A percentile compares a stretch with the other conserved stretches of the same genome.
These are phyloP conservation scores for Dentipellis sp. DNA, from an alignment of 768 basidiomycete genomes.

Conservation along the genomic window DNA sequence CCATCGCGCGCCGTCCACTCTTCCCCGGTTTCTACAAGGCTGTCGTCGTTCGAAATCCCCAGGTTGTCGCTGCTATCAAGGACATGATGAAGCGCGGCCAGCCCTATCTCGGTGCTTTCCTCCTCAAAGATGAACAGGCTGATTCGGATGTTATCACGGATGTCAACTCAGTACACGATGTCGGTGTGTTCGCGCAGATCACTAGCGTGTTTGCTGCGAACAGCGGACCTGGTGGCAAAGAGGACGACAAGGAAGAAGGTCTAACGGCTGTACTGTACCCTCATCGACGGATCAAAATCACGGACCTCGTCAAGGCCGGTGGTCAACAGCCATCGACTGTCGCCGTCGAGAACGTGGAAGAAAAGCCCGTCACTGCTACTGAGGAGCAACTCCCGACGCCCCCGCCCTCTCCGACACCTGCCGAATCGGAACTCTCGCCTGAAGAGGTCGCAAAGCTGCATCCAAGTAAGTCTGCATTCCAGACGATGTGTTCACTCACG, in stretches of 20 bases:
- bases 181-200: slow-evolving; percentile 96
- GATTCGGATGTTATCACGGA: slow-evolving; percentile 92
- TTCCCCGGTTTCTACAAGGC: slow-evolving; percentile 99
- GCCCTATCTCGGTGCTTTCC: slow-evolving; percentile 93
- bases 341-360: slow-evolving; percentile 23
- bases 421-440: slow-evolving; percentile 1
- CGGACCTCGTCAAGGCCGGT: slow-evolving; percentile 72
- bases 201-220: slow-evolving; percentile 80
- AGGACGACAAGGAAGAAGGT: slow-evolving; percentile 75
- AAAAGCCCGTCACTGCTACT: slow-evolving; percentile 24
- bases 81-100: slow-evolving; percentile 97
- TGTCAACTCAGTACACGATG: slow-evolving; percentile 78
- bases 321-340: slow-evolving; percentile 26
- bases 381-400: slow-evolving; percentile 36
- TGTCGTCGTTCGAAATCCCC: slow-evolving; percentile 85
- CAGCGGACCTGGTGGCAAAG: slow-evolving; percentile 40
- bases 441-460: slow-evolving; percentile 8
- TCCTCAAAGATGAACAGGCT: slow-evolving; percentile 87
- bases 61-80: slow-evolving; percentile 88
- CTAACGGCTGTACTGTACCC: slow-evolving; percentile 95
- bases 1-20: slow-evolving; percentile 89
- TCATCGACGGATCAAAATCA: slow-evolving; percentile 82
- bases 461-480: slow-evolving; percentile 2
- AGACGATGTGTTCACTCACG: neutral
- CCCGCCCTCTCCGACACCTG: slow-evolving; percentile 27